Evolutionary conservation across 2,329 filamentous ascomycete genomes (phyloP).

Genomic region (Emmonsiellopsis sp.): DNA sequence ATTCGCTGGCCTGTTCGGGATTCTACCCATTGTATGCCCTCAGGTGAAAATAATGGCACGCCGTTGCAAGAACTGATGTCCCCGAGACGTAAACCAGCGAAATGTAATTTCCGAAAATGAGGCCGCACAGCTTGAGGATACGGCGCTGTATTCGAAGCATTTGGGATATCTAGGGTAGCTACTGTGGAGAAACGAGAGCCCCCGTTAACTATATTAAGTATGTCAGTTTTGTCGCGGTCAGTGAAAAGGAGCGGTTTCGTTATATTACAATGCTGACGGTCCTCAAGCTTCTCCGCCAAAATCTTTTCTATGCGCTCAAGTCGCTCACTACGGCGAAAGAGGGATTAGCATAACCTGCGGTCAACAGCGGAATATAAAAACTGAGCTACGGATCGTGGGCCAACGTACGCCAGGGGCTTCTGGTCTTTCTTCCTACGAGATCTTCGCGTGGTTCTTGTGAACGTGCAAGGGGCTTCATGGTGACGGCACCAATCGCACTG

Average conservation of each 20-base stretch:
- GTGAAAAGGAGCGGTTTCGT: neutral
- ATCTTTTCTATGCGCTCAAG: neutral
- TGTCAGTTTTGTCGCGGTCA: neutral
- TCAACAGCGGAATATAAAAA: no score
- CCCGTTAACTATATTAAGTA: neutral
- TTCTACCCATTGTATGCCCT: constrained; percentile 41
- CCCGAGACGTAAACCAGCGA: constrained; percentile 40
- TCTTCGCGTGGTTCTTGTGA: constrained; percentile 22
- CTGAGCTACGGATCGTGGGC: no score
- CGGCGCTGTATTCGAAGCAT: neutral
- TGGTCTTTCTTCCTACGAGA: constrained; percentile 17
- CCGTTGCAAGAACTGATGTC: constrained; percentile 39
- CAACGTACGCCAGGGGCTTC: no score
- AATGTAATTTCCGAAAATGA: constrained; percentile 29
- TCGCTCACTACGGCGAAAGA: constrained; percentile 10
- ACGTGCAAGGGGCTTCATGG: constrained; percentile 40
- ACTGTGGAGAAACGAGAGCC: no score
- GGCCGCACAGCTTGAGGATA: constrained; percentile 6
- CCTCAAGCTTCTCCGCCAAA: constrained; percentile 11
- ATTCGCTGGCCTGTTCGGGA: constrained; percentile 34
- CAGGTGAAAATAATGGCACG: constrained; percentile 40
- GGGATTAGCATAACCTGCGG: constrained; percentile 11
- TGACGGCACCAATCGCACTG: constrained; percentile 44
- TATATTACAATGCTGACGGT: neutral
- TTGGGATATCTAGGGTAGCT: neutral